Percentiles rank a stretch among this genome's conserved stretches.
These are phyloP conservation scores for Lipomyces sp. DNA, from an alignment of 805 yeast species.

Conservation along the genomic window DNA sequence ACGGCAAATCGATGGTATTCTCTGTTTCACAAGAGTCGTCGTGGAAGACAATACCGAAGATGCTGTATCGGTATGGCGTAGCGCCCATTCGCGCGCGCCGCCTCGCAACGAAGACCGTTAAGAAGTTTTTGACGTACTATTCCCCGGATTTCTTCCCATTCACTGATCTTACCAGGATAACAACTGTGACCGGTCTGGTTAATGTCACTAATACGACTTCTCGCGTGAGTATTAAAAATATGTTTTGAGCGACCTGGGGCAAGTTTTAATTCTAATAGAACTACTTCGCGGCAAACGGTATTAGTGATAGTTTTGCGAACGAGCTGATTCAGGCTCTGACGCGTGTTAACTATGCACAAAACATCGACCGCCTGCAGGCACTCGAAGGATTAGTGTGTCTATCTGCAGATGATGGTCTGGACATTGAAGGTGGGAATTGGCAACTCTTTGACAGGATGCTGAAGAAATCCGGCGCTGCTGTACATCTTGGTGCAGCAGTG, in stretches of 20 bases:
- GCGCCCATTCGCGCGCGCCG: slow-evolving; percentile 33
- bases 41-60: slow-evolving; percentile 25
- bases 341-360: slow-evolving; percentile 46
- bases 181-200: slow-evolving; percentile 34
- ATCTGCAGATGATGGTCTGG: slow-evolving; percentile 40
- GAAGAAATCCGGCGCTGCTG: slow-evolving; percentile 38
- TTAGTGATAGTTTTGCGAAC: slow-evolving; percentile 32
- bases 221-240: background rate
- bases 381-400: slow-evolving; percentile 44
- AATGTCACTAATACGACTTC: slow-evolving; percentile 34
- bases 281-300: slow-evolving; percentile 6
- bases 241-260: background rate
- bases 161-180: slow-evolving; percentile 30
- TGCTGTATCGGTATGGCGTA: slow-evolving; percentile 38
- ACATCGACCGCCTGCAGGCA: slow-evolving; percentile 44
- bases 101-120: slow-evolving; percentile 30
- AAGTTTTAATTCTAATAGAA: background rate
- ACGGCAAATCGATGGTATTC: slow-evolving; percentile 19
- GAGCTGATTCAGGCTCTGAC: slow-evolving; percentile 44
- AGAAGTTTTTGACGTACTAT: slow-evolving; percentile 38
- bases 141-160: slow-evolving; percentile 42
- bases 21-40: slow-evolving; percentile 12
- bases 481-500: slow-evolving; percentile 38
- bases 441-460: slow-evolving; percentile 44
- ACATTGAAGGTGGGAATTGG: slow-evolving; percentile 48